Evolutionary conservation across 1,139 yeast species (phyloP).

Genomic region (Candida sp.): DNA sequence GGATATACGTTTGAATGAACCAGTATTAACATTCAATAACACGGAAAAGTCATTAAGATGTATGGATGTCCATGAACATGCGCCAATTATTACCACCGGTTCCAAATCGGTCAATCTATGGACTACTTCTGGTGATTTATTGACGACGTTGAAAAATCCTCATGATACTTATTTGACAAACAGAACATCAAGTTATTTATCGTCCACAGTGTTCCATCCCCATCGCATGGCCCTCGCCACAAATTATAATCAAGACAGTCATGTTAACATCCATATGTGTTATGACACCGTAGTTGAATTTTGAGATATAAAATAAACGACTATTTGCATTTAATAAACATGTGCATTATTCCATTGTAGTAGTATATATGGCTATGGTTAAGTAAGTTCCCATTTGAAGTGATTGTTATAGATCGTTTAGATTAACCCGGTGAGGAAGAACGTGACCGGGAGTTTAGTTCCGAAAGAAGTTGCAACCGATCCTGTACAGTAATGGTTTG

Average conservation of each 20-base stretch:
- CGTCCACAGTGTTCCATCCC: slow-evolving; percentile 81
- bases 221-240: slow-evolving; percentile 94
- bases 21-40: slow-evolving; percentile 59
- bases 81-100: slow-evolving; percentile 89
- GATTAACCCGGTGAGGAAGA: background rate
- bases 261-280: slow-evolving; percentile 60
- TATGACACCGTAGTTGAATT: slow-evolving; percentile 39
- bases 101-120: slow-evolving; percentile 78
- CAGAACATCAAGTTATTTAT: slow-evolving; percentile 52
- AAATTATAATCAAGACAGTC: slow-evolving; percentile 75
- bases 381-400: too few species aligned
- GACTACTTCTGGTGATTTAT: slow-evolving; percentile 79
- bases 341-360: too few species aligned
- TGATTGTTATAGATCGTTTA: background rate
- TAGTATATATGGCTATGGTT: too few species aligned
- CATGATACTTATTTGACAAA: slow-evolving; percentile 41
- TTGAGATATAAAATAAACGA: slow-evolving; percentile 8
- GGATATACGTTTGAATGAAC: slow-evolving; percentile 79
- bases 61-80: slow-evolving; percentile 90
- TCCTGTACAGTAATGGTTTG: background rate
- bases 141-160: slow-evolving; percentile 61
- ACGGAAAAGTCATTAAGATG: slow-evolving; percentile 68
- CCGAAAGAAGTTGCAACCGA: background rate
- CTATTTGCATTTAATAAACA: background rate
- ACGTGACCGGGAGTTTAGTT: background rate